Conservation (phyloP, 2,329 filamentous ascomycete genomes). For the Torrubiellomyces zombiae region DNA sequence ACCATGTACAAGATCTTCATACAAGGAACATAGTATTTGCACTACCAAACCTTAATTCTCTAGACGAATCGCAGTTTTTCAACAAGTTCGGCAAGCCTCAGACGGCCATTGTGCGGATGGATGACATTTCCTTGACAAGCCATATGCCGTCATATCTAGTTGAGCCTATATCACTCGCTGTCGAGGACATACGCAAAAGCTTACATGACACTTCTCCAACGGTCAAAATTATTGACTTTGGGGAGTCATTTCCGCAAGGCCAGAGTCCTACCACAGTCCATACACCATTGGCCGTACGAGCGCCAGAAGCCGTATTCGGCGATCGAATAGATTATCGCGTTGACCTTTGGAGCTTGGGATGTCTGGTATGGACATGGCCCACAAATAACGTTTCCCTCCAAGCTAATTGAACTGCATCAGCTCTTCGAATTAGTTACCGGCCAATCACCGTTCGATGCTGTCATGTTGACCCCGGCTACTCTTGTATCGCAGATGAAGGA, state of each 20-base stretch:
- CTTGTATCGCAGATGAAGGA: conserved; percentile 8
- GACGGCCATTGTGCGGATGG: conserved; percentile 5
- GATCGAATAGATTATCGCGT: conserved; percentile 7
- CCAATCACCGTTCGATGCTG: conserved; percentile 8
- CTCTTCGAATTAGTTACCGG: conserved; percentile 10
- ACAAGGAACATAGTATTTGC: conserved; percentile 6
- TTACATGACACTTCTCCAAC: no score
- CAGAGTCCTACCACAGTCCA: no score
- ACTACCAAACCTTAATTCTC: conserved; percentile 1
- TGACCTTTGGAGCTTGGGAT: conserved; percentile 9
- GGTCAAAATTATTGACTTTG: conserved; percentile 10
- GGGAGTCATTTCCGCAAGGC: conserved; percentile 7
- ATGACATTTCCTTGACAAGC: background rate
- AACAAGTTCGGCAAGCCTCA: conserved; percentile 4
- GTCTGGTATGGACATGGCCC: no score
- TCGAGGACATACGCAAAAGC: no score
- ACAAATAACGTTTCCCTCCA: no score
- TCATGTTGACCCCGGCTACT: conserved; percentile 7
- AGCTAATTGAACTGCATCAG: no score
- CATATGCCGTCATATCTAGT: conserved; percentile 6
- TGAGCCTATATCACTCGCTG: conserved; percentile 2
- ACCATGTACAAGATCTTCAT: conserved; percentile 10
- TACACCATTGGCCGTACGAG: conserved; percentile 6
- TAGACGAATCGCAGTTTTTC: conserved; percentile 4
- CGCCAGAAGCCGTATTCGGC: conserved; percentile 9